A percentile compares a stretch with the other conserved stretches of the same genome.
phyloP scores from a whole-genome alignment of 768 basidiomycete species.

The Hypholoma fasciculare region DNA sequence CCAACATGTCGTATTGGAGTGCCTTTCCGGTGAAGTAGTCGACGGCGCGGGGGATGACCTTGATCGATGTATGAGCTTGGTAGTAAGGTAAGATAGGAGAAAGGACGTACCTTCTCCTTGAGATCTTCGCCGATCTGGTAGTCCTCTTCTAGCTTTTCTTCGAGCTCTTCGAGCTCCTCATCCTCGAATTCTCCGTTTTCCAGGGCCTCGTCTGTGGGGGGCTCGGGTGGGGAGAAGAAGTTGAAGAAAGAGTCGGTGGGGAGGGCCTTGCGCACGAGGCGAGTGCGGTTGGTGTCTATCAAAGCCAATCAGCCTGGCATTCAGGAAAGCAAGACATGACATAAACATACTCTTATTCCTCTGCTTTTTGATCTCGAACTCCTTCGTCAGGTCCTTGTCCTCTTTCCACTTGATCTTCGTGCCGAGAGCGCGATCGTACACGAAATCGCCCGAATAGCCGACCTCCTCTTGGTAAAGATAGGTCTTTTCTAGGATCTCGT shows the following conservation, averaged over 20 bases:
- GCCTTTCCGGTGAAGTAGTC: conserved; percentile 99
- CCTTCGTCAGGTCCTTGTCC: conserved; percentile 96
- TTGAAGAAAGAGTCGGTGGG: conserved; percentile 98
- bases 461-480: conserved; percentile 93
- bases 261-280: conserved; percentile 81
- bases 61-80: neutral
- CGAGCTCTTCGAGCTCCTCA: conserved; percentile 86
- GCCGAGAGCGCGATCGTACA: conserved; percentile 95
- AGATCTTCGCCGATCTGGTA: conserved; percentile 98
- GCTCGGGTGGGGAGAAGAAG: conserved; percentile 87
- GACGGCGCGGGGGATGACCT: conserved; percentile 94
- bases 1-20: conserved; percentile 73
- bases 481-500: conserved; percentile 84
- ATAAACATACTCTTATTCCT: conserved; percentile 86
- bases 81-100: neutral
- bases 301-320: neutral
- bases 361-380: conserved; percentile 99
- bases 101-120: conserved; percentile 83
- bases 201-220: conserved; percentile 66
- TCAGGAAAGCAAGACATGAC: neutral
- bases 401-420: conserved; percentile 96
- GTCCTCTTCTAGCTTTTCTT: conserved; percentile 93
- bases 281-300: conserved; percentile 80
- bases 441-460: conserved; percentile 95
- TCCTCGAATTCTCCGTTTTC: conserved; percentile 77